These are phyloP conservation scores for Lactarius hatsudake DNA, from an alignment of 768 basidiomycete genomes.

Conservation along the genomic window DNA sequence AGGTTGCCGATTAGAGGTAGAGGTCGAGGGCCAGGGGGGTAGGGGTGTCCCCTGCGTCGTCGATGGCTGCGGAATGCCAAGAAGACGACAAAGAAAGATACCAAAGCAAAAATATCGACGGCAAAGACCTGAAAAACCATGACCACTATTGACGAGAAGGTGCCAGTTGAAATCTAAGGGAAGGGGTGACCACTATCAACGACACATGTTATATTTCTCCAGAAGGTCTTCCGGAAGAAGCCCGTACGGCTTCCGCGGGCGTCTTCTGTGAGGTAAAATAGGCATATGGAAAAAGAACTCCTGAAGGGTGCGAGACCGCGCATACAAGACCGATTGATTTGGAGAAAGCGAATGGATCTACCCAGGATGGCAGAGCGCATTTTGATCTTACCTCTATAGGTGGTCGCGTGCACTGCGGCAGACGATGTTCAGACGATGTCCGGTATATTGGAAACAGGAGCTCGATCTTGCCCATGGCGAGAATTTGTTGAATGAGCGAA, in stretches of 20 bases:
- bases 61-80: neutral
- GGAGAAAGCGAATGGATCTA: neutral
- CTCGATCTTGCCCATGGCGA: neutral
- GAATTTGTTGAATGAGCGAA: neutral
- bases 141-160: neutral
- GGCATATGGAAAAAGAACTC: neutral
- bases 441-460: neutral
- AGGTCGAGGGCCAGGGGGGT: conserved; percentile 4
- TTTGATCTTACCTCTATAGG: neutral
- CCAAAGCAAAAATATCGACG: neutral
- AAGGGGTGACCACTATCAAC: neutral
- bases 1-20: conserved; percentile 5
- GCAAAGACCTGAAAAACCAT: neutral
- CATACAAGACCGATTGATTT: too few species aligned
- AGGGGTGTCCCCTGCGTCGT: neutral
- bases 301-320: neutral
- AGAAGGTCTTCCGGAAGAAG: neutral
- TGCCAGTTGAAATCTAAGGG: neutral
- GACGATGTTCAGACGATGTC: neutral
- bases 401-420: neutral
- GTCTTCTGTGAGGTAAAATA: neutral
- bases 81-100: neutral
- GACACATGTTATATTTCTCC: neutral
- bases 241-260: neutral
- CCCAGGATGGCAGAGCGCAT: neutral